Conservation (phyloP, 177 flowering plant species). For the Vitis hybrid region DNA sequence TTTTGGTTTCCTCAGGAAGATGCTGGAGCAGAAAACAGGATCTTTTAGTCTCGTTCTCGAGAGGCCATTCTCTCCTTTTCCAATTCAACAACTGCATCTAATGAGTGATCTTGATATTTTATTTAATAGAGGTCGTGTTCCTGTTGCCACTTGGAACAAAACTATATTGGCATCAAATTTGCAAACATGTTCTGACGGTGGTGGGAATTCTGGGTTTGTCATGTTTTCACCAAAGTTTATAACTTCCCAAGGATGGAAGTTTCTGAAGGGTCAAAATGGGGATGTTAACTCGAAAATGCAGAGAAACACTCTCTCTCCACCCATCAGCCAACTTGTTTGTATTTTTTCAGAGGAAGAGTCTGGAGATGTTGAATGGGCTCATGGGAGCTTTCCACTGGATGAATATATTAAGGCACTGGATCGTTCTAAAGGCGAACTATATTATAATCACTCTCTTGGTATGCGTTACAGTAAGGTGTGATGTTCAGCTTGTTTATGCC, state of each 20-base stretch:
- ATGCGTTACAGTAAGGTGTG: slow-evolving; percentile 90
- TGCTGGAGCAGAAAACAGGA: slow-evolving; percentile 62
- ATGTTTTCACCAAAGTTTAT: slow-evolving; percentile 65
- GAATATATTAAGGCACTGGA: slow-evolving; percentile 89
- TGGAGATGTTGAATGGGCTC: slow-evolving; percentile 79
- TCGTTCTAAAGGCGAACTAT: slow-evolving; percentile 81
- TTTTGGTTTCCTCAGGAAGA: slow-evolving; percentile 49
- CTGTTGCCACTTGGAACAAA: slow-evolving; percentile 68
- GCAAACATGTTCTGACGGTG: slow-evolving; percentile 41
- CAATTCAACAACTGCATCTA: slow-evolving; percentile 64
- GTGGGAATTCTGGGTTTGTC: slow-evolving; percentile 73
- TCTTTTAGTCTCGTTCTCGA: slow-evolving; percentile 75
- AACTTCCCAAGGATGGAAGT: slow-evolving; percentile 52
- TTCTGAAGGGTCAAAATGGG: slow-evolving; percentile 39
- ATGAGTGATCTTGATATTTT: slow-evolving; percentile 48
- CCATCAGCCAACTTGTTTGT: slow-evolving; percentile 54
- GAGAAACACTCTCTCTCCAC: slow-evolving; percentile 24
- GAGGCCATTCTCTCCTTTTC: slow-evolving; percentile 85
- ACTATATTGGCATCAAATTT: slow-evolving; percentile 45
- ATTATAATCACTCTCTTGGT: slow-evolving; percentile 85
- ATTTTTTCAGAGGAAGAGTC: slow-evolving; percentile 62
- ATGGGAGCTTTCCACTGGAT: slow-evolving; percentile 86
- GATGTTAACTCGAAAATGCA: slow-evolving; percentile 21
- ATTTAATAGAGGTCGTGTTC: slow-evolving; percentile 75
- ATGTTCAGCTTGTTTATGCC: slow-evolving; percentile 12